These are phyloP conservation scores for Starmerella roubikii DNA, from an alignment of 805 yeast genomes.

Conservation along the genomic window DNA sequence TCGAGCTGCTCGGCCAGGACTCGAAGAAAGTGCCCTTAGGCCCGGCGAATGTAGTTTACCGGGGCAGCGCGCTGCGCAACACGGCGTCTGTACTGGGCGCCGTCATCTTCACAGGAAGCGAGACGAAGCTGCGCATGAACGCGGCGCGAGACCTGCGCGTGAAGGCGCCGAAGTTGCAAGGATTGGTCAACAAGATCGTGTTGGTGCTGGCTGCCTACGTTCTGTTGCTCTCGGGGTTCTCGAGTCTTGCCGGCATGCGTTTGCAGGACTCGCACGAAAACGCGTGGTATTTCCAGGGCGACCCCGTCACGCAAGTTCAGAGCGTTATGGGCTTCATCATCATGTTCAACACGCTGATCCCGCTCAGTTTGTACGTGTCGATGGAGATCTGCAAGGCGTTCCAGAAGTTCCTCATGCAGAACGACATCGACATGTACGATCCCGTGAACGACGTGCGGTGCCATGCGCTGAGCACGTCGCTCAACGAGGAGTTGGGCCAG, in stretches of 20 bases:
- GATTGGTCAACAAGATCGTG: conserved; percentile 69
- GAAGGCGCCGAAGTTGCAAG: conserved; percentile 86
- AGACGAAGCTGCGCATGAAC: conserved; percentile 89
- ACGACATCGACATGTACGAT: conserved; percentile 93
- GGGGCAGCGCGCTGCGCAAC: conserved; percentile 84
- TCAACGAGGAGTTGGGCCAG: conserved; percentile 92
- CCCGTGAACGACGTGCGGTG: conserved; percentile 75
- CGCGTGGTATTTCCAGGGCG: conserved; percentile 59
- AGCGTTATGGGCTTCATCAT: conserved; percentile 91
- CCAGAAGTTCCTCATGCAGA: conserved; percentile 68
- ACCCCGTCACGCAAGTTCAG: conserved; percentile 75
- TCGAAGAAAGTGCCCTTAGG: conserved; percentile 43
- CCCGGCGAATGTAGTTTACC: conserved; percentile 68
- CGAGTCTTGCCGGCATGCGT: conserved; percentile 62
- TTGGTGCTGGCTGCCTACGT: conserved; percentile 80
- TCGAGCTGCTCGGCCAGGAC: conserved; percentile 25
- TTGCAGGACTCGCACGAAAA: conserved; percentile 14
- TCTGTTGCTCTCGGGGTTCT: conserved; percentile 55
- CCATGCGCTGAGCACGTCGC: conserved; percentile 88
- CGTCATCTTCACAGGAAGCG: conserved; percentile 89
- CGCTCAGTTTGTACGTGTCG: conserved; percentile 85
- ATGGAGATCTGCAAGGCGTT: conserved; percentile 89
- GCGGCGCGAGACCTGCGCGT: conserved; percentile 78
- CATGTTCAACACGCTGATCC: conserved; percentile 94
- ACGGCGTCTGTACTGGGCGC: conserved; percentile 63